These are phyloP conservation scores for Wickerhamiella siamensis DNA, from an alignment of 805 yeast species.

Conservation along the genomic window DNA sequence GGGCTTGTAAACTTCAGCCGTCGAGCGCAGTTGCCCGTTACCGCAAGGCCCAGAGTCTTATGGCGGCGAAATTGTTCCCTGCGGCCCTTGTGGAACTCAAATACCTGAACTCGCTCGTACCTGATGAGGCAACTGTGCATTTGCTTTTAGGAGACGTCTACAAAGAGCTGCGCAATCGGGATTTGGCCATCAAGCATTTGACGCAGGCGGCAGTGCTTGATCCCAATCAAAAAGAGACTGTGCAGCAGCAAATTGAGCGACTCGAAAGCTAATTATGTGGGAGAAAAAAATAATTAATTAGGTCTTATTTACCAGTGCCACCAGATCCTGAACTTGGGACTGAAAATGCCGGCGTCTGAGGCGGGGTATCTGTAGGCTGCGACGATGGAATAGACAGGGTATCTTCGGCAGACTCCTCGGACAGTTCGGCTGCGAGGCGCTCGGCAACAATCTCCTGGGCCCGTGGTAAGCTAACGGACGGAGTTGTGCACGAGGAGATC, in stretches of 20 bases:
- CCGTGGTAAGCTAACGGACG: conserved; percentile 75
- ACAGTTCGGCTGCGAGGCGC: conserved; percentile 41
- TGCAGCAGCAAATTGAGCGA: conserved; percentile 3
- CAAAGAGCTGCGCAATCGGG: conserved; percentile 56
- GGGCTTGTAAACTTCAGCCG: conserved; percentile 77
- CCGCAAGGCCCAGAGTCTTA: conserved; percentile 72
- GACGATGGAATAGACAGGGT: not conserved
- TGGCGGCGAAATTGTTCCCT: conserved; percentile 53
- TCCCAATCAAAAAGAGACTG: conserved; percentile 38
- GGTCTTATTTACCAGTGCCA: not conserved
- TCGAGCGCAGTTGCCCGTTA: conserved; percentile 72
- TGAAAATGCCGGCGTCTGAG: not conserved
- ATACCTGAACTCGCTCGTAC: conserved; percentile 58
- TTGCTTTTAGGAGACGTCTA: conserved; percentile 77
- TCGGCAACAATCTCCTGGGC: conserved; percentile 79
- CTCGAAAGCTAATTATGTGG: not conserved
- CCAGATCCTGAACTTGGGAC: not conserved
- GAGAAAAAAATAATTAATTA: not conserved
- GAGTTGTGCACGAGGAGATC: conserved; percentile 82
- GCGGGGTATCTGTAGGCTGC: not conserved
- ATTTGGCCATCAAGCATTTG: conserved; percentile 68
- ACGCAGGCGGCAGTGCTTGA: conserved; percentile 83
- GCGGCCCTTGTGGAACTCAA: conserved; percentile 67
- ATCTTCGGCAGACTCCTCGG: not conserved
- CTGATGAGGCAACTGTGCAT: conserved; percentile 91